Percentiles rank a stretch among this genome's conserved stretches.
These are phyloP conservation scores for Penicillium malachiteum DNA, from an alignment of 495 filamentous ascomycete genomes.

Conservation along the genomic window DNA sequence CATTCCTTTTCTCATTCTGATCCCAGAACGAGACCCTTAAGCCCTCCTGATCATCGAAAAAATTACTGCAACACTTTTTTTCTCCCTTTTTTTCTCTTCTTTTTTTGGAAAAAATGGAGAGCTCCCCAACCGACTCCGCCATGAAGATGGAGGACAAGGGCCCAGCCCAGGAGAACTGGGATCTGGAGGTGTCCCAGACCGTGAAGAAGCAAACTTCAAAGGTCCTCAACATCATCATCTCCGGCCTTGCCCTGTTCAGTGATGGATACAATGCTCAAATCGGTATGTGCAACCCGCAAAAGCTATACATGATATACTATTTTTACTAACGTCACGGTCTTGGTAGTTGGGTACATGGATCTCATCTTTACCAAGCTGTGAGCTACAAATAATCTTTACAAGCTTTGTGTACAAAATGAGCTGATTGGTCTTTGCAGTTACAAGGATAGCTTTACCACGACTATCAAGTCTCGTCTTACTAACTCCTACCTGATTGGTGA, in stretches of 20 bases:
- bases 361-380: constrained; percentile 37
- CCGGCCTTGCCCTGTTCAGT: constrained; percentile 39
- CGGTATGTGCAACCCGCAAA: constrained; percentile 12
- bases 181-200: constrained; percentile 9
- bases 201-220: constrained; percentile 13
- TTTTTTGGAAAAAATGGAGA: no score
- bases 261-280: constrained; percentile 48
- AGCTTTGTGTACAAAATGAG: no score
- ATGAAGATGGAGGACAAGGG: constrained; percentile 15
- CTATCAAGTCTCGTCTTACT: constrained; percentile 33
- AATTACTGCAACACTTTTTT: no score
- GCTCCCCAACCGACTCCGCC: constrained; percentile 10
- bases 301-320: not conserved
- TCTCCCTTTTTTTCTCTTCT: no score
- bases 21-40: no score
- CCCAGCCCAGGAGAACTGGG: constrained; percentile 7
- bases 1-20: not conserved
- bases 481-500: constrained; percentile 36
- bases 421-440: constrained; percentile 16
- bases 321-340: not conserved
- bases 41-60: not conserved
- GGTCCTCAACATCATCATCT: constrained; percentile 33
- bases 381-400: constrained; percentile 5
- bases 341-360: constrained; percentile 41
- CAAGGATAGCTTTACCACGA: constrained; percentile 30